Evolutionary conservation across 345 rosid species (phyloP).

Genomic region (Litchi chinensis): DNA sequence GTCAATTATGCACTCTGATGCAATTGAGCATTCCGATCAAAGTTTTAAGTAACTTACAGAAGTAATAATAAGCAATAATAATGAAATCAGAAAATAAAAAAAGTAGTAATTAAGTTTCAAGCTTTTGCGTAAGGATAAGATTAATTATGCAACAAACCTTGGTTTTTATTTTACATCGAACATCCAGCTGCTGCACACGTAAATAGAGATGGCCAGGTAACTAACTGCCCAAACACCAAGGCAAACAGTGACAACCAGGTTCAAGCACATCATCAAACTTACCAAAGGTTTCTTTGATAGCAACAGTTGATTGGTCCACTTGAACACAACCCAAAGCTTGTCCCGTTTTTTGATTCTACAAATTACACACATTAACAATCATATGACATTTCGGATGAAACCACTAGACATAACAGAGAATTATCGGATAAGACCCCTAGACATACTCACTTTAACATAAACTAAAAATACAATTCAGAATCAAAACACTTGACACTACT

Average conservation of each 20-base stretch:
- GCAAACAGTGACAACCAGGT: conserved; percentile 84
- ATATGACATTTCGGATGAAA: too few relatives aligned
- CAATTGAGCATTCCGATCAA: neutral
- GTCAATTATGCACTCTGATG: neutral
- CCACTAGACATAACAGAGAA: too few relatives aligned
- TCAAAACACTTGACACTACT: too few relatives aligned
- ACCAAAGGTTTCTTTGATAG: conserved; percentile 71
- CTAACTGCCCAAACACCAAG: conserved; percentile 77
- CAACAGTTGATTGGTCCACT: conserved; percentile 81
- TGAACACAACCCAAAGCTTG: conserved; percentile 61
- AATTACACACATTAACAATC: too few relatives aligned
- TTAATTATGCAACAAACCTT: conserved; percentile 48
- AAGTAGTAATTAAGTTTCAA: neutral
- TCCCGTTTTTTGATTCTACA: conserved; percentile 34
- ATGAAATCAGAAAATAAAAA: neutral
- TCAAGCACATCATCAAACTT: conserved; percentile 70
- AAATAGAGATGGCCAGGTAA: conserved; percentile 67
- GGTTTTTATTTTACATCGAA: conserved; percentile 62
- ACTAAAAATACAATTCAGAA: too few relatives aligned
- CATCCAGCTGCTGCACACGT: conserved; percentile 84
- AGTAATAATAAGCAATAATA: neutral
- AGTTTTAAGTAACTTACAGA: neutral
- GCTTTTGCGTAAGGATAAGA: neutral
- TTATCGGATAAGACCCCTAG: too few relatives aligned
- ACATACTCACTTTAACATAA: too few relatives aligned